Conservation (phyloP, 2,329 filamentous ascomycete species). For the Colletotrichum brevisporum region DNA sequence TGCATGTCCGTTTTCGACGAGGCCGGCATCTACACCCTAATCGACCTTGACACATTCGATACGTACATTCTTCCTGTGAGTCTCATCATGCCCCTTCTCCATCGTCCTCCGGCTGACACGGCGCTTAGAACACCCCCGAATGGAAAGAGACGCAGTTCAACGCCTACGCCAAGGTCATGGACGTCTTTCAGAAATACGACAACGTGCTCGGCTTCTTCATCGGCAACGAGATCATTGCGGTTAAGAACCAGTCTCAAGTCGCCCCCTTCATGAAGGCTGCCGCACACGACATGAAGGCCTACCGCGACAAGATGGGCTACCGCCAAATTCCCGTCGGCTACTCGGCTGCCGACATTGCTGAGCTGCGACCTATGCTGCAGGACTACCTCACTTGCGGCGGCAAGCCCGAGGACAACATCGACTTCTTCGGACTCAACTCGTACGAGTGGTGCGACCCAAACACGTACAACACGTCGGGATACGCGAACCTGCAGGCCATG, state of each 20-base stretch:
- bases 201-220: constrained; percentile 89
- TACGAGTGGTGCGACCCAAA: constrained; percentile 83
- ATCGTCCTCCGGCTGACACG: background rate
- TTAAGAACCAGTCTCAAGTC: constrained; percentile 69
- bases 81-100: constrained; percentile 16
- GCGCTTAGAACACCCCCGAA: constrained; percentile 66
- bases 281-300: constrained; percentile 84
- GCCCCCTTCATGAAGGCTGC: constrained; percentile 90
- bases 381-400: constrained; percentile 84
- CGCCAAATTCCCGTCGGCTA: constrained; percentile 89
- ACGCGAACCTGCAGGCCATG: constrained; percentile 76
- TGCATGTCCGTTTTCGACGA: constrained; percentile 88
- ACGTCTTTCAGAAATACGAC: constrained; percentile 82
- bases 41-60: constrained; percentile 84
- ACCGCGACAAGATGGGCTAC: constrained; percentile 82
- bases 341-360: constrained; percentile 86
- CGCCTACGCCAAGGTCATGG: constrained; percentile 79
- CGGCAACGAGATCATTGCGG: constrained; percentile 88
- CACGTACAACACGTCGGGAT: constrained; percentile 75
- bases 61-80: constrained; percentile 76
- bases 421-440: constrained; percentile 89
- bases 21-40: constrained; percentile 85
- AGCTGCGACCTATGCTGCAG: constrained; percentile 73
- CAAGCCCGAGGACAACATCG: constrained; percentile 77
- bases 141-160: constrained; percentile 83